A percentile compares a stretch with the other conserved stretches of the same genome.
Conservation (phyloP, 2,329 filamentous ascomycete genomes). For the Colletotrichum sp. region DNA sequence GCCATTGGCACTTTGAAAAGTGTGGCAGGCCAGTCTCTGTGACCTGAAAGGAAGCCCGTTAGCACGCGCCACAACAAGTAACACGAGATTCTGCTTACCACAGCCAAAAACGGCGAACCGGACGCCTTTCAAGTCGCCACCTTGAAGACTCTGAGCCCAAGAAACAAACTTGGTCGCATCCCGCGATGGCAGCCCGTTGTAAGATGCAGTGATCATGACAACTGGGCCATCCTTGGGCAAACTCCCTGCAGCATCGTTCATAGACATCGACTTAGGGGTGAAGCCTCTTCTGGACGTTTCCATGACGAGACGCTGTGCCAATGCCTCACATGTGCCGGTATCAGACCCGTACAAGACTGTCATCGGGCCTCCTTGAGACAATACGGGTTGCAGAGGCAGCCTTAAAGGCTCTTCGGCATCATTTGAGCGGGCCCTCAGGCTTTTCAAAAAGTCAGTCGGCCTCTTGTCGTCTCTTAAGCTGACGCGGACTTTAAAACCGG, state of each 20-base stretch:
- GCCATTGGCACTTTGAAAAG: constrained; percentile 63
- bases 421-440: not conserved
- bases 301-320: constrained; percentile 64
- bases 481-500: constrained; percentile 37
- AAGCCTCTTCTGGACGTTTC: constrained; percentile 62
- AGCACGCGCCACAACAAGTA: not conserved
- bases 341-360: constrained; percentile 72
- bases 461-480: constrained; percentile 45
- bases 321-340: constrained; percentile 70
- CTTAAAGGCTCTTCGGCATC: not conserved
- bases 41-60: not conserved
- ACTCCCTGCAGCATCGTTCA: constrained; percentile 62
- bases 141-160: constrained; percentile 61
- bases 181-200: constrained; percentile 73
- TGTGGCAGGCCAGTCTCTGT: constrained; percentile 57
- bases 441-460: not conserved
- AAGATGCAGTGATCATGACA: constrained; percentile 68
- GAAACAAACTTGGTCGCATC: constrained; percentile 69
- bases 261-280: constrained; percentile 46
- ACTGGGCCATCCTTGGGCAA: constrained; percentile 62
- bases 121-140: constrained; percentile 50
- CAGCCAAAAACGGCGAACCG: constrained; percentile 72
- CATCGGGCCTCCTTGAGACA: constrained; percentile 39
- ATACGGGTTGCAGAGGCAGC: no score
- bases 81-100: constrained; percentile 29